Percentiles rank a stretch among this genome's conserved stretches.
These are phyloP conservation scores for Aspergillus campestris DNA, from an alignment of 495 filamentous ascomycete genomes.

Conservation along the genomic window DNA sequence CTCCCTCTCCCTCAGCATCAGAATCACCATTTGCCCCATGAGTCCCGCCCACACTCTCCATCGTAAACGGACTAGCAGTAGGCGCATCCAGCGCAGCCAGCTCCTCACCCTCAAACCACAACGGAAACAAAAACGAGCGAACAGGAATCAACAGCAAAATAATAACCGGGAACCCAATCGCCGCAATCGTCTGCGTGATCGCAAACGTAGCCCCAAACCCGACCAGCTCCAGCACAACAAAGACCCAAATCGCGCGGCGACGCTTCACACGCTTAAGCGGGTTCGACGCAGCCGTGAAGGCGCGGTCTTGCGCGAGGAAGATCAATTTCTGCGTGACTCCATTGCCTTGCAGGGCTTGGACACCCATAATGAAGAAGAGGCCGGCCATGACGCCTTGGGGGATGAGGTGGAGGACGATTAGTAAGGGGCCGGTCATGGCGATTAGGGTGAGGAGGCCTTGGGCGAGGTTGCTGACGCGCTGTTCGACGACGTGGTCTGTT, in stretches of 20 bases:
- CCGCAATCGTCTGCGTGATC: constrained; percentile 92
- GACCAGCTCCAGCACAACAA: constrained; percentile 66
- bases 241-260: constrained; percentile 60
- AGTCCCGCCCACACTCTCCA: constrained; percentile 73
- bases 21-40: constrained; percentile 40
- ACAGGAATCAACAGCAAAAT: constrained; percentile 76
- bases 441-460: constrained; percentile 78
- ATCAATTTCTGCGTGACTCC: constrained; percentile 76
- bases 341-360: constrained; percentile 71
- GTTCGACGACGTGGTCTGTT: constrained; percentile 75
- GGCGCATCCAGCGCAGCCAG: constrained; percentile 65
- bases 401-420: constrained; percentile 75
- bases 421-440: constrained; percentile 80
- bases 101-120: constrained; percentile 60
- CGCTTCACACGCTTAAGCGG: constrained; percentile 56
- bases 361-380: constrained; percentile 92
- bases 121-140: constrained; percentile 63
- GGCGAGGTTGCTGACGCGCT: constrained; percentile 77
- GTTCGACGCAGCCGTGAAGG: constrained; percentile 54
- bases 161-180: constrained; percentile 87
- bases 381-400: constrained; percentile 83
- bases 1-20: constrained; percentile 5
- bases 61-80: constrained; percentile 75
- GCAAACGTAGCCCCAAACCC: constrained; percentile 85
- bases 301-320: constrained; percentile 61